phyloP scores from a whole-genome alignment of 1,284 basidiomycete genomes.

The Serendipita sp. region DNA sequence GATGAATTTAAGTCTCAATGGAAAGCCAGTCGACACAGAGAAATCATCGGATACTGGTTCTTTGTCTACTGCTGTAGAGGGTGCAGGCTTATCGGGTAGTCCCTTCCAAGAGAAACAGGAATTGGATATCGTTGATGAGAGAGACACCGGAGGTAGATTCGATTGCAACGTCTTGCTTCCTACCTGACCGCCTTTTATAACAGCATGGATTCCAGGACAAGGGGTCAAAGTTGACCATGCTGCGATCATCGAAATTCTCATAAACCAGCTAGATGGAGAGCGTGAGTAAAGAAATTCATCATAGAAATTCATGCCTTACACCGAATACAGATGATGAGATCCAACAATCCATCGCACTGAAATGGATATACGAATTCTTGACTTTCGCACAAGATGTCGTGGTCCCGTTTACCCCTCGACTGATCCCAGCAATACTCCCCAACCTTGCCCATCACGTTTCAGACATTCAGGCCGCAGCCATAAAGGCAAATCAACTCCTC shows the following conservation, averaged over 20 bases:
- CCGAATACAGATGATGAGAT: constrained; percentile 62
- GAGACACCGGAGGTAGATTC: constrained; percentile 47
- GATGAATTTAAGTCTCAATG: background rate
- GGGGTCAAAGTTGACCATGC: constrained; percentile 85
- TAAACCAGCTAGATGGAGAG: constrained; percentile 76
- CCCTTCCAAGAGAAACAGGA: constrained; percentile 13
- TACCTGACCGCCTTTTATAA: constrained; percentile 17
- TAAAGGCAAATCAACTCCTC: constrained; percentile 76
- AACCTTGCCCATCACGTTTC: constrained; percentile 86
- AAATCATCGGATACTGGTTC: background rate
- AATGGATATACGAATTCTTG: constrained; percentile 89
- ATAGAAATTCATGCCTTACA: background rate
- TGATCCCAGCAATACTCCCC: constrained; percentile 84
- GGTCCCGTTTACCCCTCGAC: constrained; percentile 84
- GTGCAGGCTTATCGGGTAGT: background rate
- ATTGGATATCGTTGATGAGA: constrained; percentile 35
- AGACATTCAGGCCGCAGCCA: constrained; percentile 79
- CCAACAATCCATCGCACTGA: constrained; percentile 75
- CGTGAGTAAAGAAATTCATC: constrained; percentile 37
- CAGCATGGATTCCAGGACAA: constrained; percentile 84
- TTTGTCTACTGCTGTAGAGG: background rate
- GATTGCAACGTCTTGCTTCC: constrained; percentile 12
- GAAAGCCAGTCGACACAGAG: background rate
- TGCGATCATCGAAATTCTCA: constrained; percentile 86
- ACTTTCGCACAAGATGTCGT: constrained; percentile 82